These are phyloP conservation scores for Phoma herbarum DNA, from an alignment of 2,329 filamentous ascomycete species.

Conservation along the genomic window DNA sequence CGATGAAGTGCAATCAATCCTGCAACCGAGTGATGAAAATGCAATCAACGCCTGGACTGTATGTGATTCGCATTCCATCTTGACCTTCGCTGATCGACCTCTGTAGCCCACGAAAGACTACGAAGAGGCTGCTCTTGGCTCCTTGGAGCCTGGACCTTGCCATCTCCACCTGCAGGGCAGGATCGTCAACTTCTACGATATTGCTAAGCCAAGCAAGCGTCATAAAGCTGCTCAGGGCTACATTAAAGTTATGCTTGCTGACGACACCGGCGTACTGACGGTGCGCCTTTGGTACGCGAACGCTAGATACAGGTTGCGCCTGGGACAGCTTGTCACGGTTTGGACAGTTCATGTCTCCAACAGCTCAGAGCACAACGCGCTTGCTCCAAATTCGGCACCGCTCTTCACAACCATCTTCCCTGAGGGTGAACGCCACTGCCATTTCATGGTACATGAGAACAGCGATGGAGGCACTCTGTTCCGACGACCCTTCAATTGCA, in stretches of 20 bases:
- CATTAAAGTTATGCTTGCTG: slow-evolving; percentile 64
- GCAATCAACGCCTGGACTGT: slow-evolving; percentile 34
- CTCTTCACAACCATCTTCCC: slow-evolving; percentile 67
- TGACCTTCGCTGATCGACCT: slow-evolving; percentile 12
- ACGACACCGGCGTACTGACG: slow-evolving; percentile 63
- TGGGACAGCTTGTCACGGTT: slow-evolving; percentile 65
- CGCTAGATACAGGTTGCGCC: slow-evolving; percentile 53
- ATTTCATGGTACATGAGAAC: slow-evolving; percentile 63
- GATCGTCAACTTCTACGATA: slow-evolving; percentile 64
- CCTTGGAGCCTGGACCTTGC: slow-evolving; percentile 60
- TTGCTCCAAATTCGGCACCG: slow-evolving; percentile 56
- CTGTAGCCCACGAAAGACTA: slow-evolving; percentile 59
- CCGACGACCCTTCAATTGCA: slow-evolving; percentile 58
- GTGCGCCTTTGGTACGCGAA: slow-evolving; percentile 64
- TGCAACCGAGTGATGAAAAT: slow-evolving; percentile 46
- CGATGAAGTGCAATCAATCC: slow-evolving; percentile 54
- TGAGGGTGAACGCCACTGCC: slow-evolving; percentile 62
- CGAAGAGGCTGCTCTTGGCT: slow-evolving; percentile 57
- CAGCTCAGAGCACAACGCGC: slow-evolving; percentile 51
- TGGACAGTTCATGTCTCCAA: slow-evolving; percentile 67
- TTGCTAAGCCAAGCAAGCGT: slow-evolving; percentile 54
- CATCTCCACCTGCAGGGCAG: slow-evolving; percentile 64
- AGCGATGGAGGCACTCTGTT: slow-evolving; percentile 55
- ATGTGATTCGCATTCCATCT: neutral
- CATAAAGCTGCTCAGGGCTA: slow-evolving; percentile 60